These are phyloP conservation scores for Capsella rubella DNA, from an alignment of 441 rosid genomes.

Conservation along the genomic window DNA sequence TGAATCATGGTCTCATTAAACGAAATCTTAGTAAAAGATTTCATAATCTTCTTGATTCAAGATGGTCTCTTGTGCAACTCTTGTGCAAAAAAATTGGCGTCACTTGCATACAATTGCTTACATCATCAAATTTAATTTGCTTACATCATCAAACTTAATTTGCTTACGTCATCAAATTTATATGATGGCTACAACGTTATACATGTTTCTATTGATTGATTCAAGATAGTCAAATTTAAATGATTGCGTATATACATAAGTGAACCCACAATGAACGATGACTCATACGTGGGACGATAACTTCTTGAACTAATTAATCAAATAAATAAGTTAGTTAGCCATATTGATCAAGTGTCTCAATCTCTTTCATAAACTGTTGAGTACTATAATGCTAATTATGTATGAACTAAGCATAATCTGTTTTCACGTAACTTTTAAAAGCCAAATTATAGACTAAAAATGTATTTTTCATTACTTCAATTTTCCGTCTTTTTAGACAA, in stretches of 20 bases:
- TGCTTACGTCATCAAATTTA: not conserved
- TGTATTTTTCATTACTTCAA: not conserved
- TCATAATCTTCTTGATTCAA: no score
- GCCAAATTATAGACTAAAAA: not conserved
- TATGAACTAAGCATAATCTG: slow-evolving; percentile 2
- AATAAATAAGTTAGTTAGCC: slow-evolving; percentile 37
- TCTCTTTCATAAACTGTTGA: slow-evolving; percentile 21
- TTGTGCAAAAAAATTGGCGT: no score
- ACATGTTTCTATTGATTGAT: not conserved
- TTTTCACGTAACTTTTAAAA: slow-evolving; percentile 19
- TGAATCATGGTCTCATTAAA: slow-evolving; percentile 1
- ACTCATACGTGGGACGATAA: slow-evolving; percentile 22
- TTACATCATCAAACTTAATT: not conserved
- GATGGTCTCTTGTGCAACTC: no score
- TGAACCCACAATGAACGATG: slow-evolving; percentile 16
- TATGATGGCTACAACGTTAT: not conserved
- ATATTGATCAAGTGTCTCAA: slow-evolving; percentile 34
- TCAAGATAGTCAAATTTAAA: no score
- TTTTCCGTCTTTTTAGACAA: not conserved
- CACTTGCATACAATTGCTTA: no score
- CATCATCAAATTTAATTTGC: not conserved
- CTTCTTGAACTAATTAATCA: slow-evolving; percentile 6
- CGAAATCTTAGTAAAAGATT: not conserved
- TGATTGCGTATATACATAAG: not conserved
- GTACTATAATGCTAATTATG: not conserved